Percentiles rank a stretch among this genome's conserved stretches.
Conservation (phyloP, 495 filamentous ascomycete genomes). For the Parmelia sp. region DNA sequence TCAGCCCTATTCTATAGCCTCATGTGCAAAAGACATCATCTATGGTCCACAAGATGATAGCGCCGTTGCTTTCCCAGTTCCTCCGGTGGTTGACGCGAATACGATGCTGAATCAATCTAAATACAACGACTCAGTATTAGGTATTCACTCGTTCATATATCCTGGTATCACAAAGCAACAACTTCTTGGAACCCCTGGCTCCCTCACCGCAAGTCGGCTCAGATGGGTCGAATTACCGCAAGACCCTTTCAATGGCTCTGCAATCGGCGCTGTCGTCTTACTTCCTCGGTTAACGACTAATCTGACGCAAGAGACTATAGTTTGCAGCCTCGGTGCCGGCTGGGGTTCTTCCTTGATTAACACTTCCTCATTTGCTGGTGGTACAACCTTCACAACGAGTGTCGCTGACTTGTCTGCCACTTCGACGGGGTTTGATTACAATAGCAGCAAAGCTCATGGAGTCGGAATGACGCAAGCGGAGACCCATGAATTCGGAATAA, state of each 20-base stretch:
- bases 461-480: no score
- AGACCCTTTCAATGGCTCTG: slow-evolving; percentile 6
- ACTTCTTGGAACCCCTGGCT: neutral
- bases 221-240: slow-evolving; percentile 18
- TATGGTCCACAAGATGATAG: slow-evolving; percentile 3
- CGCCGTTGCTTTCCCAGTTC: slow-evolving; percentile 1
- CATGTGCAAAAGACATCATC: neutral
- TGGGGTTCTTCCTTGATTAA: slow-evolving; percentile 12
- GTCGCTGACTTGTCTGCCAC: neutral
- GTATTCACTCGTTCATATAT: neutral
- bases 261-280: slow-evolving; percentile 16
- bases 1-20: neutral
- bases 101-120: neutral
- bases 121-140: neutral
- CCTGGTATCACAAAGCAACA: neutral
- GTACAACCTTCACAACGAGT: neutral
- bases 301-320: neutral
- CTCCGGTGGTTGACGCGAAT: neutral
- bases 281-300: slow-evolving; percentile 1
- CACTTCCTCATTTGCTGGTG: neutral
- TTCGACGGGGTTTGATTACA: no score
- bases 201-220: neutral
- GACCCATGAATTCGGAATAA: no score
- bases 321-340: slow-evolving; percentile 11
- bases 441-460: no score